Evolutionary conservation across 1,284 basidiomycete genomes (phyloP).

Genomic region (Mycosarcoma maydis): DNA sequence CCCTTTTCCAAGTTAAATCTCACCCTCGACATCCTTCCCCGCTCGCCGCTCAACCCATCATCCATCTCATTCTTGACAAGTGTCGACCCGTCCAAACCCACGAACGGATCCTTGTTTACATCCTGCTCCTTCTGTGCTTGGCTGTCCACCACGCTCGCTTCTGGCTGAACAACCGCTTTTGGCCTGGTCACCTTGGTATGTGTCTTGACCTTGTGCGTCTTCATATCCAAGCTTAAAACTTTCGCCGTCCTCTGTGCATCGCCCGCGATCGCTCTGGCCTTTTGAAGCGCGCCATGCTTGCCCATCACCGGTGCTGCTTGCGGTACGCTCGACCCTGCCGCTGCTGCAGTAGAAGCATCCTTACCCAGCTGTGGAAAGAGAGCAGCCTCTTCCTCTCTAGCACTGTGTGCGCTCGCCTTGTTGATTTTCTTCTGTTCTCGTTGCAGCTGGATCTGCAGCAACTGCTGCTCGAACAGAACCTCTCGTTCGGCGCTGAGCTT

Average conservation of each 20-base stretch:
- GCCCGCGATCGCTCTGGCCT: constrained; percentile 36
- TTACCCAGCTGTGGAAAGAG: constrained; percentile 38
- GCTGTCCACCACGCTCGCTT: not conserved
- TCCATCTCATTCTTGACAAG: constrained; percentile 30
- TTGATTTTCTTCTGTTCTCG: constrained; percentile 37
- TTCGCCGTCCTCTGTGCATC: constrained; percentile 48
- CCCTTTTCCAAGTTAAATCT: not conserved
- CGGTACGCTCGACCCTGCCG: not conserved
- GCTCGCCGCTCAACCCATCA: constrained; percentile 12
- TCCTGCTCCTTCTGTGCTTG: constrained; percentile 4
- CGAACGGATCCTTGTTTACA: constrained; percentile 29
- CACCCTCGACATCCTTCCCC: not conserved
- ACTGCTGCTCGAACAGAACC: constrained; percentile 39
- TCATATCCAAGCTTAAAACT: constrained; percentile 46
- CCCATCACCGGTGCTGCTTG: constrained; percentile 20
- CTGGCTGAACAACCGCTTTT: constrained; percentile 3
- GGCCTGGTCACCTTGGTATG: constrained; percentile 19
- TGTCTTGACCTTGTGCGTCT: constrained; percentile 43
- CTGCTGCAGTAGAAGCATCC: not conserved
- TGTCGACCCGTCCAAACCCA: constrained; percentile 19
- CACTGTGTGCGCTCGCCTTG: constrained; percentile 14
- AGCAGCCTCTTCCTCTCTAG: constrained; percentile 23
- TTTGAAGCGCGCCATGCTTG: constrained; percentile 42
- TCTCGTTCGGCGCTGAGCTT: constrained; percentile 35
- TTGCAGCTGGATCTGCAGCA: constrained; percentile 33